Base-by-base conservation (phyloP, 805 yeast species). In the Starmerella floricola region DNA sequence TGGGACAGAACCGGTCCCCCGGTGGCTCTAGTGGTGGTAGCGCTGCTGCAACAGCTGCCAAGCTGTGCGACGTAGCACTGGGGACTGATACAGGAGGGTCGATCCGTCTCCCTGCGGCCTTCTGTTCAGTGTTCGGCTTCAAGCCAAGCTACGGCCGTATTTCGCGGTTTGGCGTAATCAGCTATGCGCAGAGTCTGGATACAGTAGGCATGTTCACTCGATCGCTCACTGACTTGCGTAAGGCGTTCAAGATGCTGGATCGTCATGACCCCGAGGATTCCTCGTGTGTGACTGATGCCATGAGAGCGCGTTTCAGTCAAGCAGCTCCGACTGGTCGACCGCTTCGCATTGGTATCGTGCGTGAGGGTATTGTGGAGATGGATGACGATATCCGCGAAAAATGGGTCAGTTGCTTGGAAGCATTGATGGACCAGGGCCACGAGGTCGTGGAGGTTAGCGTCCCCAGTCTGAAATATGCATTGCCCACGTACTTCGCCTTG, bases 1-100 rank as follows among this genome's bases (percentile, higher is more conserved):
- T 34, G 43, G 59, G 62, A 0, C 49, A 53, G 15, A 59, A 60
- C 16, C 59, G 60, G 37, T 60, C 71, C 1, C 68, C 80, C 2
- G 99, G 99, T 11, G 98, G 98, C 0, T 86, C 96, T 0, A 84
- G 95, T 6, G 95, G 97, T 16, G 98, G 98, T 0, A 74, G 91
- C 30, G 97, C 97, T 0, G 94, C 94, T 1, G 82, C 93, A 0
- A 95, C 88, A 1, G 79, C 88, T 1, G 72, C 79, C 0, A 78
- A 65, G 1, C 55, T 76, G 48, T 79, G 76, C 27, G 84, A 79
- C 56, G 76, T 82, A 23, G 73, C 94, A 1, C 61, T 91, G 29
- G 99, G 98, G 0, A 82, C 97, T 1, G 99, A 91, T 55, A 91
- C 99, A 0, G 99, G 99, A 4, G 99, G 99, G 0, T 85, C 96